Evolutionary conservation across 768 basidiomycete species (phyloP), one percentile per base, ranked within the genome.

Genomic region (Goffeauzyma gilvescens): DNA sequence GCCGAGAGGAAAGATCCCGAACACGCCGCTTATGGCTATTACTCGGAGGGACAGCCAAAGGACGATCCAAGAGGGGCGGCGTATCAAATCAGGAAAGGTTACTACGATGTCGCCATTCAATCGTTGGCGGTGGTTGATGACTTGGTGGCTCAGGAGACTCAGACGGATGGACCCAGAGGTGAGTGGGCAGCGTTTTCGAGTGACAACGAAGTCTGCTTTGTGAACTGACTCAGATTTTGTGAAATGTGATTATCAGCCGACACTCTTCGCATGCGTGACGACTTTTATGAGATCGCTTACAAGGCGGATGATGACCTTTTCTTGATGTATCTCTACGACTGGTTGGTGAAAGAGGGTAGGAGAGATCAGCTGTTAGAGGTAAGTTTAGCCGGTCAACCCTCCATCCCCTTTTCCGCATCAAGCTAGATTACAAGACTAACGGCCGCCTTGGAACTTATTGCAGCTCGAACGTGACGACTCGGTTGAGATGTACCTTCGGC

Each of bases 341-440:
- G 93, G 93, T 68, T 89, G 37, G 80, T 93, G 32, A 67, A 67
- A 22, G 74, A 75, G 24, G 75, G 77, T 4, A 68, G 84, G 51
- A 79, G 83, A 18, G 85, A 95, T 56, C 81, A 86, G 55, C 67
- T 98, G 14, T 69, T 96, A 28, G 86, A 89, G 71, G 90, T 87
- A 46, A 32, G 74, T 52, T n/a, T n/a, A n/a, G n/a, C n/a, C n/a
- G n/a, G n/a, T n/a, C n/a, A n/a, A n/a, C n/a, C n/a, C n/a, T n/a
- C n/a, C n/a, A n/a, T n/a, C n/a, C 35, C n/a, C 14, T 46, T 37
- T 15, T 38, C 23, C 28, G 26, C 15, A 31, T n/a, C 15, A 30
- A 9, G 18, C 38, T 55, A 42, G 55, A 32, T 20, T 18, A 44
- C 20, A 10, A 9, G 15, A 10, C 23, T 20, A n/a, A n/a, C n/a